A percentile compares a stretch with the other conserved stretches of the same genome.
phyloP scores from a whole-genome alignment of 2,329 filamentous ascomycete species.

The Xylaria sp. region DNA sequence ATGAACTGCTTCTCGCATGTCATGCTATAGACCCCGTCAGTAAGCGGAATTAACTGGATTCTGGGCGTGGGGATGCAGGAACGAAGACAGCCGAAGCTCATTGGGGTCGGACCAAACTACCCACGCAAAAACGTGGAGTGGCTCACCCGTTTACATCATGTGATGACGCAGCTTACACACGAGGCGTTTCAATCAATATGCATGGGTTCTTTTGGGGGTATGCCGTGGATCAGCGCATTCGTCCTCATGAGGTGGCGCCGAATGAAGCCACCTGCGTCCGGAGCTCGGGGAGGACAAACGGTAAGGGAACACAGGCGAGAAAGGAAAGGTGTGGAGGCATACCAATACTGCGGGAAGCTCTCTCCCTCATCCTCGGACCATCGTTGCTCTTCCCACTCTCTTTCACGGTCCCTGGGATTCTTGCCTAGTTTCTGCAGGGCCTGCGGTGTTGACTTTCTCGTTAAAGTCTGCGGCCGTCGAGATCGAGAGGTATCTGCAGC shows the following conservation, averaged over 20 bases:
- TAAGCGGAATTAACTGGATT: slow-evolving; percentile 43
- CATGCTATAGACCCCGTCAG: slow-evolving; percentile 61
- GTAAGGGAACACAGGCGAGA: slow-evolving; percentile 24
- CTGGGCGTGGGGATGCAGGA: slow-evolving; percentile 48
- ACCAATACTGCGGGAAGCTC: slow-evolving; percentile 74
- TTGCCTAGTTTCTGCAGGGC: slow-evolving; percentile 61
- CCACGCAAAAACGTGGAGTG: slow-evolving; percentile 33
- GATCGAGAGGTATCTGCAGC: slow-evolving; percentile 59
- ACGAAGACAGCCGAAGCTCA: slow-evolving; percentile 39
- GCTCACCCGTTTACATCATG: slow-evolving; percentile 42
- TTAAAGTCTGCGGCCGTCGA: slow-evolving; percentile 59
- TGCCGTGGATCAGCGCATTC: slow-evolving; percentile 33
- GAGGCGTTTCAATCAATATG: slow-evolving; percentile 32
- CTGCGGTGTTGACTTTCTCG: slow-evolving; percentile 56
- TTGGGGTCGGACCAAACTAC: slow-evolving; percentile 34
- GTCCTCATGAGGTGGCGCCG: slow-evolving; percentile 43
- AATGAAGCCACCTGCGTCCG: slow-evolving; percentile 21
- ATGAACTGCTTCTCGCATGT: slow-evolving; percentile 75
- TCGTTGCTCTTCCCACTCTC: slow-evolving; percentile 60
- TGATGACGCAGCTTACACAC: slow-evolving; percentile 45
- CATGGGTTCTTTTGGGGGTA: slow-evolving; percentile 34
- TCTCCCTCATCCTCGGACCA: slow-evolving; percentile 69
- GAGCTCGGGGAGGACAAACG: slow-evolving; percentile 30
- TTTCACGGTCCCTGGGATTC: slow-evolving; percentile 62
- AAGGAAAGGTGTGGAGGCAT: slow-evolving; percentile 50